A percentile compares a stretch with the other conserved stretches of the same genome.
These are phyloP conservation scores for Ophiocordyceps australis DNA, from an alignment of 2,329 filamentous ascomycete genomes.

Conservation along the genomic window DNA sequence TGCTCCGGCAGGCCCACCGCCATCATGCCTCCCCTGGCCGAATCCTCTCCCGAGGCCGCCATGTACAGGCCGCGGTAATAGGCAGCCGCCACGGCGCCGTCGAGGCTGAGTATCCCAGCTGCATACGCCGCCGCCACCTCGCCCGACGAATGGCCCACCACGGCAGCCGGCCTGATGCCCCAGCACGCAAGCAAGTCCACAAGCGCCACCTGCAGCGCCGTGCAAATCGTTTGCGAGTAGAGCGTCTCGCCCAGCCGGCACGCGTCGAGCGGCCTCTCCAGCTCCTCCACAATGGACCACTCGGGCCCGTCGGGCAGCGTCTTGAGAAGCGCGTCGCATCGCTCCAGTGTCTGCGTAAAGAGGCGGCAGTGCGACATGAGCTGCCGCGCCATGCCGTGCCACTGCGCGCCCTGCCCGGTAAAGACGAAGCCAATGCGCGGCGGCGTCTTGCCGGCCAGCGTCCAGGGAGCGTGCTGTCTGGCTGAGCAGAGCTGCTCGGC, in stretches of 20 bases:
- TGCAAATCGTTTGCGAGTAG: conserved; percentile 17
- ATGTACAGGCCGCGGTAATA: conserved; percentile 13
- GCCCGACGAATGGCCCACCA: conserved; percentile 22
- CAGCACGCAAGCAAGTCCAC: conserved; percentile 15
- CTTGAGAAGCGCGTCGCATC: conserved; percentile 10
- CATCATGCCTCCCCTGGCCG: conserved; percentile 17
- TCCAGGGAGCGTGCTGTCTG: conserved; percentile 6
- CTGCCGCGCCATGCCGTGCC: conserved; percentile 7
- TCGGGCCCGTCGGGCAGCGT: conserved; percentile 4
- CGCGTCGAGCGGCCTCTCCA: conserved; percentile 11
- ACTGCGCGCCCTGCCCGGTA: conserved; percentile 10
- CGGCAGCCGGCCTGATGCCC: conserved; percentile 14
- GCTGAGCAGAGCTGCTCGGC: conserved; percentile 4
- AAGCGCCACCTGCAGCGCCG: conserved; percentile 20
- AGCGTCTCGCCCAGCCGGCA: conserved; percentile 6
- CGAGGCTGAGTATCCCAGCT: conserved; percentile 12
- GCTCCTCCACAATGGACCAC: conserved; percentile 13
- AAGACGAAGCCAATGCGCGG: conserved; percentile 8
- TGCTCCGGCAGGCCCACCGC: conserved; percentile 13
- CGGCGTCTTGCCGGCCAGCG: conserved; percentile 3
- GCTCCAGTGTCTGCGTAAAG: conserved; percentile 9
- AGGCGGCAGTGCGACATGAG: conserved; percentile 9
- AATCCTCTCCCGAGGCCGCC: conserved; percentile 6
- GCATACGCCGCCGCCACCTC: conserved; percentile 24
- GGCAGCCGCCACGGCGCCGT: conserved; percentile 12